Base-by-base conservation (phyloP, 2,329 filamentous ascomycete genomes). In the Parasarocladium wereldwijsianum region DNA sequence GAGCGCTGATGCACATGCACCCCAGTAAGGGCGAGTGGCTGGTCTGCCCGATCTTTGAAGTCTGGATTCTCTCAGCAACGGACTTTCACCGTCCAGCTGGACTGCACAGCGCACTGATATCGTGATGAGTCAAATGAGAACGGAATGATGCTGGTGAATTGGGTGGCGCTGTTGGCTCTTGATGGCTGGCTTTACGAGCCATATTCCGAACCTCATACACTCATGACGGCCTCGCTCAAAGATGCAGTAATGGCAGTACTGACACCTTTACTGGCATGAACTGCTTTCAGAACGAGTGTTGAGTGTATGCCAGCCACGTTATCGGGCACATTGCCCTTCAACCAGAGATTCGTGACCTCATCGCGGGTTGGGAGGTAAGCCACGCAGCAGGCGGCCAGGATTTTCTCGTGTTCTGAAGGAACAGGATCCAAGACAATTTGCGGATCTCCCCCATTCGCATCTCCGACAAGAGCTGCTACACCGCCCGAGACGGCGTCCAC, bases 321-420 rank as follows among this genome's bases (percentile, higher is more conserved):
- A 4, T 57, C 51, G 3, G 64, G 57, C 7, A 70, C 37, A 34
- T 62, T 57, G 5, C 90, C 87, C 57, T 86, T 94, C 46, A 92
- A 70, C 90, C 90, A 98, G 12, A 96, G 54, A 47, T 93, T 86
- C 7, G 87, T 94, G 30, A 96, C 74, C 52, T 98, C 90, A 42
- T 96, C 87, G 37, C 86, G 67, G 14, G 66, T 68, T 30, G 85
- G 80, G 40, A 96, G 65, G 52, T 94, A 96, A 8, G 78, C 90
- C 21, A 98, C 78, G 37, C 90, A 84, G 54, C 84, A 93, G 27
- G 82, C 83, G 8, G 86, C 84, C 26, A 80, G 51, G 31, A 96
- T 70, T 20, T 74, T 67, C 17, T 70, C 60, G 49, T 93, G 83
- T 47, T 94, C 85, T 5, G 76, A 70, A 6, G 85, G 76, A 38